Evolutionary conservation across 257 asterid genomes (phyloP).

Genomic region (Solanum appendiculatum): DNA sequence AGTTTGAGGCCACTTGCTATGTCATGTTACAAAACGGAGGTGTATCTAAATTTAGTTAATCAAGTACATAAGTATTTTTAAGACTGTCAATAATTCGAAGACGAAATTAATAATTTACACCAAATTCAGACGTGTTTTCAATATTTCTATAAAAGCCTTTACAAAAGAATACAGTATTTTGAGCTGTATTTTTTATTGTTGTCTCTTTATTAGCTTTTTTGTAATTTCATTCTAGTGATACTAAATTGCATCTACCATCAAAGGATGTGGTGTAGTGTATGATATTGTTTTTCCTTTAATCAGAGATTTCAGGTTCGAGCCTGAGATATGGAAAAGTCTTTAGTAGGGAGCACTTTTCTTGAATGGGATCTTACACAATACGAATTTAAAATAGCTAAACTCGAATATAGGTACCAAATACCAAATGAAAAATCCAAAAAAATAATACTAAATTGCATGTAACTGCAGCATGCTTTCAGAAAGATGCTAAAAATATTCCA

Average conservation of each 20-base stretch:
- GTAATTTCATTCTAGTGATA: background rate
- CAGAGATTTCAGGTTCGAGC: too few relatives aligned
- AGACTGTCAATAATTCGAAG: background rate
- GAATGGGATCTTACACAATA: rapidly evolving
- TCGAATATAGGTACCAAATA: too few relatives aligned
- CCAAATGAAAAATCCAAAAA: background rate
- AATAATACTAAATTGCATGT: background rate
- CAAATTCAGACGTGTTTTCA: too few relatives aligned
- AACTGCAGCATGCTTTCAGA: background rate
- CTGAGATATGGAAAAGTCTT: too few relatives aligned
- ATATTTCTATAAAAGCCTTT: background rate
- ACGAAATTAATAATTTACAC: too few relatives aligned
- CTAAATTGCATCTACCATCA: background rate
- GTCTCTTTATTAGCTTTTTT: background rate
- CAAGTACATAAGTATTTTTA: too few relatives aligned
- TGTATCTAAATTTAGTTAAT: too few relatives aligned
- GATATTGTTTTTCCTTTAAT: too few relatives aligned
- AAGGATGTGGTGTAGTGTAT: too few relatives aligned
- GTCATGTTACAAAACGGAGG: background rate
- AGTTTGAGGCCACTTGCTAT: too few relatives aligned
- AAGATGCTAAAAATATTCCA: background rate
- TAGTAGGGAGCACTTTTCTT: too few relatives aligned
- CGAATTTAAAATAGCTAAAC: too few relatives aligned
- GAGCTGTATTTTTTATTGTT: background rate
- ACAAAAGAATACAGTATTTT: background rate